Percentiles rank a stretch among this genome's conserved stretches.
Conservation (phyloP, 140 eudicot species). For the Stevia rebaudiana region DNA sequence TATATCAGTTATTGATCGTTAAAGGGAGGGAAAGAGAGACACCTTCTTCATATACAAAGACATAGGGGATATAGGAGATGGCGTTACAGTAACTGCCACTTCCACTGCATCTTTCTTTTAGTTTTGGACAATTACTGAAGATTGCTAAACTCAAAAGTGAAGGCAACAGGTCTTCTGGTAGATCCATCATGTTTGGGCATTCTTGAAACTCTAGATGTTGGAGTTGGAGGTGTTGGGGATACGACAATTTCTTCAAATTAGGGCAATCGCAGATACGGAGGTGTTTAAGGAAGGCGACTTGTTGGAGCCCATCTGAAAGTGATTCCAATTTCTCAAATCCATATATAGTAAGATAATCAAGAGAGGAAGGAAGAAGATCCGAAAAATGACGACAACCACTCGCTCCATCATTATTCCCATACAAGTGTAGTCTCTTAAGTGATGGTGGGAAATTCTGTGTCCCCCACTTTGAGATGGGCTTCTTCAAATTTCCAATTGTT, state of each 20-base stretch:
- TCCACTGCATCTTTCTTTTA: not conserved
- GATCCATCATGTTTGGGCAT: not conserved
- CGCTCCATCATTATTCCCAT: not conserved
- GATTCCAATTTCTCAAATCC: not conserved
- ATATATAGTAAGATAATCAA: not conserved
- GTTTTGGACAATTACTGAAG: not conserved
- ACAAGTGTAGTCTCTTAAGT: not conserved
- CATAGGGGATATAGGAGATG: not conserved
- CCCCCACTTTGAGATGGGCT: not conserved
- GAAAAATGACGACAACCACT: not conserved
- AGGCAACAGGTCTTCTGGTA: not conserved
- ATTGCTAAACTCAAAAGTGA: not conserved
- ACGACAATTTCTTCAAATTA: too few relatives aligned
- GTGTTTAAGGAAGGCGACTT: too few relatives aligned
- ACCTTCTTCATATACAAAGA: too few relatives aligned
- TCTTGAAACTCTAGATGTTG: not conserved
- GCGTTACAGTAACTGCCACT: not conserved
- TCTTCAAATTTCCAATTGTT: not conserved
- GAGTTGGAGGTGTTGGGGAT: constrained; percentile 6
- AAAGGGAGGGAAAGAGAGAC: too few relatives aligned
- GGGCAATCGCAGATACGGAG: too few relatives aligned
- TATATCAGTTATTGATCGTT: too few relatives aligned
- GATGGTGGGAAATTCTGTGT: not conserved
- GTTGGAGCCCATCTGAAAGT: not conserved
- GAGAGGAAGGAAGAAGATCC: not conserved